phyloP scores from a whole-genome alignment of 2,329 filamentous ascomycete genomes.

The Beauveria pseudobassiana region DNA sequence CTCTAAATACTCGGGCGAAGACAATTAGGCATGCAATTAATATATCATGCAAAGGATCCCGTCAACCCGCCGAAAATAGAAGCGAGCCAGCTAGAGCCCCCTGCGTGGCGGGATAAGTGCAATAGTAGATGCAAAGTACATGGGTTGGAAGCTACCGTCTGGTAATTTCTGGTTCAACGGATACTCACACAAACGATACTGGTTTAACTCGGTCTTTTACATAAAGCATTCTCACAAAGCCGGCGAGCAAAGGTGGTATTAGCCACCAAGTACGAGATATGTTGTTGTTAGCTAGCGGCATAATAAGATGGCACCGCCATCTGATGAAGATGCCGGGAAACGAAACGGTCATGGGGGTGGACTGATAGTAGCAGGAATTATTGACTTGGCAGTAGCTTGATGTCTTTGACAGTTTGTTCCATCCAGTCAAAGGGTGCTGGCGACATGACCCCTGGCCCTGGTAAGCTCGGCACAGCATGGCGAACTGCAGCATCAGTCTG shows the following conservation, averaged over 20 bases:
- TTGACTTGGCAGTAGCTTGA: no score
- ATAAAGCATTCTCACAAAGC: no score
- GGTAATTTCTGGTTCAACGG: no score
- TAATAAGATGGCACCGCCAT: conserved; percentile 2
- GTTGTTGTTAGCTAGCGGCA: background rate
- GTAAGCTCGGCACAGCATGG: background rate
- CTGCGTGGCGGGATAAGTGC: background rate
- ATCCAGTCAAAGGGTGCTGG: background rate
- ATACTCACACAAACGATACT: no score
- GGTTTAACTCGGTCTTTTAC: background rate
- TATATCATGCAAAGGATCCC: background rate
- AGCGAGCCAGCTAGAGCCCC: background rate
- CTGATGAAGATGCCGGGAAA: background rate
- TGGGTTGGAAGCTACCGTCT: background rate
- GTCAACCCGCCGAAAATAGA: background rate
- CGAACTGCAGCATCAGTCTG: no score
- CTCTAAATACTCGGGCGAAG: background rate
- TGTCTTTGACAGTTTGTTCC: background rate
- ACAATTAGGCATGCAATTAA: conserved; percentile 1
- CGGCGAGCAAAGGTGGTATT: no score
- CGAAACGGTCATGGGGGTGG: background rate
- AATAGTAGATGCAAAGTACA: background rate
- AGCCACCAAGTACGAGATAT: no score
- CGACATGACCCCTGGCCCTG: background rate
- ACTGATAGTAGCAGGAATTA: background rate